phyloP scores from a whole-genome alignment of 2,329 filamentous ascomycete genomes.

The Ophiocordyceps unilateralis region DNA sequence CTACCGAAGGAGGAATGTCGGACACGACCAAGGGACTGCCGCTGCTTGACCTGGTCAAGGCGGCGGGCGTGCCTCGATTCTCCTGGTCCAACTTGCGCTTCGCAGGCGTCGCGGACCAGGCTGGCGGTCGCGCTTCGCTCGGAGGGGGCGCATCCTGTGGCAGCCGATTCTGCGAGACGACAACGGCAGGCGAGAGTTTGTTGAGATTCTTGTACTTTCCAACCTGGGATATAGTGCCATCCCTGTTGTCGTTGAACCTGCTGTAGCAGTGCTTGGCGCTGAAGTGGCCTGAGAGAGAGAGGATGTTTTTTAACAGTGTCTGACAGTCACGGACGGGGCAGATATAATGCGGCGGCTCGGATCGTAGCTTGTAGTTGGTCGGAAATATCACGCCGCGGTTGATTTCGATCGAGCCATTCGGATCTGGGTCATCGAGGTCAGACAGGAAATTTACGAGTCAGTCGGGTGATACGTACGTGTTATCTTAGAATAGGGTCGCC shows the following conservation, averaged over 20 bases:
- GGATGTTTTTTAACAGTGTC: slow-evolving; percentile 8
- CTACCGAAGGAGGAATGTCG: neutral
- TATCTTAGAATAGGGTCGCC: neutral
- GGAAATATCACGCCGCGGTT: slow-evolving; percentile 16
- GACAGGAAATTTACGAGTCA: neutral
- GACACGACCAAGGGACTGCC: neutral
- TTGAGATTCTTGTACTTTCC: slow-evolving; percentile 8
- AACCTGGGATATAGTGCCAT: slow-evolving; percentile 19
- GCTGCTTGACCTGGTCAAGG: neutral
- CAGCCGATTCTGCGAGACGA: slow-evolving; percentile 11
- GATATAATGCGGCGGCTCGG: slow-evolving; percentile 11
- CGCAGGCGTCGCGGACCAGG: too few relatives aligned
- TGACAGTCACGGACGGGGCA: slow-evolving; percentile 22
- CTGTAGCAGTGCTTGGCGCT: slow-evolving; percentile 7
- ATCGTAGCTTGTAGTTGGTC: slow-evolving; percentile 11
- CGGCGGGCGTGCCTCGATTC: neutral
- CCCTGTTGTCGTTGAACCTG: slow-evolving; percentile 22
- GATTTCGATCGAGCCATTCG: slow-evolving; percentile 1
- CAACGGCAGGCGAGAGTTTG: slow-evolving; percentile 10
- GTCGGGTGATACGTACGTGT: neutral
- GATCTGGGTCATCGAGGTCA: neutral
- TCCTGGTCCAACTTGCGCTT: neutral
- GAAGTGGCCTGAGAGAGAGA: slow-evolving; percentile 11
- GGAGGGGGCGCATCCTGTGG: slow-evolving; percentile 5
- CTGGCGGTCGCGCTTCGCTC: slow-evolving; percentile 1